phyloP scores from a whole-genome alignment of 1,284 basidiomycete genomes.

The Ceratobasidium sp. region DNA sequence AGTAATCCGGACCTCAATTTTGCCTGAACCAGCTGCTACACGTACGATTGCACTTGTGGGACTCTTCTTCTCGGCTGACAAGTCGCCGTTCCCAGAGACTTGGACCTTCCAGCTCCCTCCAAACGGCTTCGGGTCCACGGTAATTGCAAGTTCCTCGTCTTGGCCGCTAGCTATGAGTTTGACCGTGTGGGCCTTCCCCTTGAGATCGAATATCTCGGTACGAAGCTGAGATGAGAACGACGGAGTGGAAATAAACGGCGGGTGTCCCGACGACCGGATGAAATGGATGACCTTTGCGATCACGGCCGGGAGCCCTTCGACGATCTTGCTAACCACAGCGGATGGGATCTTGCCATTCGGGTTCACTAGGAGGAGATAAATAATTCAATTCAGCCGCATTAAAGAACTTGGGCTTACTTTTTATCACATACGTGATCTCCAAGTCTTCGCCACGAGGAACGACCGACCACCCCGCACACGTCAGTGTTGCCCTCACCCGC shows the following conservation, averaged over 20 bases:
- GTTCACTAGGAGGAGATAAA: slow-evolving; percentile 43
- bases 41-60: background rate
- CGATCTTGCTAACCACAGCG: slow-evolving; percentile 41
- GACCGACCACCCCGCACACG: slow-evolving; percentile 48
- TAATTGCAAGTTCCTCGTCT: slow-evolving; percentile 36
- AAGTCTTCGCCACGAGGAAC: slow-evolving; percentile 45
- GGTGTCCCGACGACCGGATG: slow-evolving; percentile 42
- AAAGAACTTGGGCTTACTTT: slow-evolving; percentile 43
- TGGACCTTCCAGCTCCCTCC: slow-evolving; percentile 25
- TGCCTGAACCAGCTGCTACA: slow-evolving; percentile 24
- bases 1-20: slow-evolving; percentile 25
- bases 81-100: slow-evolving; percentile 11
- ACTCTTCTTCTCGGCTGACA: slow-evolving; percentile 16
- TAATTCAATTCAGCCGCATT: background rate
- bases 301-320: slow-evolving; percentile 46
- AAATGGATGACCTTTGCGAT: slow-evolving; percentile 47
- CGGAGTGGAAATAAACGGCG: slow-evolving; percentile 43
- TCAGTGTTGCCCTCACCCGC: slow-evolving; percentile 47
- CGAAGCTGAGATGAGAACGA: slow-evolving; percentile 38
- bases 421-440: slow-evolving; percentile 49
- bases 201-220: slow-evolving; percentile 26
- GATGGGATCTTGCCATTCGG: slow-evolving; percentile 49
- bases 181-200: slow-evolving; percentile 20
- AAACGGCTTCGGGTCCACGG: slow-evolving; percentile 37
- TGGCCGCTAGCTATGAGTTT: slow-evolving; percentile 32